These are phyloP conservation scores for Gracilariopsis chorda DNA, from an alignment of 23 red algal species.

Conservation along the genomic window DNA sequence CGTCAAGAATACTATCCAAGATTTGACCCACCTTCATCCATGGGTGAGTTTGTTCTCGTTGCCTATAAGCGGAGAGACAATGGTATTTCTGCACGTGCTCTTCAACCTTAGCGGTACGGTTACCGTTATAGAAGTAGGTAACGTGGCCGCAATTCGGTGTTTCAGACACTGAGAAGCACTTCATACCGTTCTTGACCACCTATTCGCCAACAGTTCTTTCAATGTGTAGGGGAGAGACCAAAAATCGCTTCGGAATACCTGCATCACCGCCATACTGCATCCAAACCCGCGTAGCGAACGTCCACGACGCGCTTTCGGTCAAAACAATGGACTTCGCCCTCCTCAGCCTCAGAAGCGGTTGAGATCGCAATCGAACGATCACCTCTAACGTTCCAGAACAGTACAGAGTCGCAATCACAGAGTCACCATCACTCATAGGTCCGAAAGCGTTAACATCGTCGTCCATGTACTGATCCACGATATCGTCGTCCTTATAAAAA, in stretches of 20 bases:
- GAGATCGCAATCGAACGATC: constrained; percentile 79
- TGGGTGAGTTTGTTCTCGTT: constrained; percentile 49
- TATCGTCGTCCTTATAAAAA: constrained; percentile 63
- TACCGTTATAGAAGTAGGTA: constrained; percentile 89
- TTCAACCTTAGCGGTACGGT: constrained; percentile 69
- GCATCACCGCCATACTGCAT: constrained; percentile 82
- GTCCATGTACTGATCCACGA: constrained; percentile 71
- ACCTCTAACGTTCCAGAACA: constrained; percentile 82
- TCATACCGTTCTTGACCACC: constrained; percentile 38
- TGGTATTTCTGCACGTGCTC: constrained; percentile 50
- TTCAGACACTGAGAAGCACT: constrained; percentile 59
- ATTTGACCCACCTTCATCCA: constrained; percentile 62
- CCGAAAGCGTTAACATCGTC: constrained; percentile 43
- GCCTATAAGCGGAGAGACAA: constrained; percentile 58
- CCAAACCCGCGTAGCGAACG: constrained; percentile 67
- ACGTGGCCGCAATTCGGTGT: constrained; percentile 87
- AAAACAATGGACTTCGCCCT: constrained; percentile 54
- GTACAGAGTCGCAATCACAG: constrained; percentile 75
- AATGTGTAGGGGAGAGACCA: constrained; percentile 54
- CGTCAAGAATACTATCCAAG: constrained; percentile 63
- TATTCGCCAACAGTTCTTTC: constrained; percentile 49
- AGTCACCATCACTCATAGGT: constrained; percentile 52
- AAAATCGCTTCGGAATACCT: constrained; percentile 52
- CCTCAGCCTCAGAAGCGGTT: constrained; percentile 46
- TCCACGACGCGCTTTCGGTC: constrained; percentile 63